Base-by-base conservation (phyloP, 2,329 filamentous ascomycete genomes). In the Trichophyton schoenleinii region DNA sequence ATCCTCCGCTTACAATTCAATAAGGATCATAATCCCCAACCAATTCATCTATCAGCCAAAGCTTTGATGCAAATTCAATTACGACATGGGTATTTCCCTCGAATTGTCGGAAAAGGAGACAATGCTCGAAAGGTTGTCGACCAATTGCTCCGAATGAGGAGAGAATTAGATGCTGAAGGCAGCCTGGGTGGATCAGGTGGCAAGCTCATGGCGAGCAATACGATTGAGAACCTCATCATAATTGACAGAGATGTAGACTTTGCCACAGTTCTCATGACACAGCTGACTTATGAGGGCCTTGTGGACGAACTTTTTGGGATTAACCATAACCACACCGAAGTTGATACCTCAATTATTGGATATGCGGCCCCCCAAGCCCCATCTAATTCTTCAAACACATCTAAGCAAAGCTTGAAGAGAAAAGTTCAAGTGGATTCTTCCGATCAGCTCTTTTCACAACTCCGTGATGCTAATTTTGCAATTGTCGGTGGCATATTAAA, bases 161-260 rank as follows among this genome's bases (percentile, higher is more conserved):
- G 91, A 70, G 94, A 99, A 75, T 79, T 91, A 13, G 89, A 91
- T 53, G 88, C 88, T 20, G 91, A 95, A 70, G 86, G 85, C 62
- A 76, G 79, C 31, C 79, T 77, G 48, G 78, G 79, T 61, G 75
- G 78, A 60, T 79, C 79, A 1, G 75, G 78, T 7, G 82, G 81
- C 52, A 88, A 88, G 5, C 78, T 95, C 28, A 86, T 89, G 9
- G 92, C 94, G 11, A 97, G 94, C 72, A 87, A 87, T 9, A 86
- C 86, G 5, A 88, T 91, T 57, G 94, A 99, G 72, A 95, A 87
- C 70, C 79, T 96, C 63, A 91, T 99, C 68, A 88, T 99, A 63
- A 91, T 99, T 61, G 94, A 99, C 73, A 88, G 94, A 58, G 91
- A 96, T 71, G 87, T 96, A 61, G 94, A 99, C 72, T 91, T 94